A percentile compares a stretch with the other conserved stretches of the same genome.
Evolutionary conservation across 352 stramenopile genomes (phyloP).

Genomic region (Phytophthora brassicae): DNA sequence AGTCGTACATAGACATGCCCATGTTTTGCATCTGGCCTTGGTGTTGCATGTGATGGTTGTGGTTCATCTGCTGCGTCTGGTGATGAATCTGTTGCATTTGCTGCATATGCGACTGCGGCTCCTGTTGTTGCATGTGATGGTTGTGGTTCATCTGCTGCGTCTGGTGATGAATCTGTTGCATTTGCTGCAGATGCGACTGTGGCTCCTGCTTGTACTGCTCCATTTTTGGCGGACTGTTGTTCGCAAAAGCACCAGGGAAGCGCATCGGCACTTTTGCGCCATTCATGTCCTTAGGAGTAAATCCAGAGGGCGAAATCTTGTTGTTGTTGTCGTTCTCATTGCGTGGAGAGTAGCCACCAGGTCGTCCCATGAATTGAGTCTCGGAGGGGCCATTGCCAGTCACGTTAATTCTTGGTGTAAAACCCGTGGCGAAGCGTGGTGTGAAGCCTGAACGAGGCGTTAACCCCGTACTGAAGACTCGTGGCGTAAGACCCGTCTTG

Average conservation of each 20-base stretch:
- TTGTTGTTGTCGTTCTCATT: conserved; percentile 41
- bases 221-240: conserved; percentile 64
- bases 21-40: conserved; percentile 58
- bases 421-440: conserved; percentile 75
- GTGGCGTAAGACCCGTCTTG: conserved; percentile 82
- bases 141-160: conserved; percentile 55
- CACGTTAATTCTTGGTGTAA: conserved; percentile 72
- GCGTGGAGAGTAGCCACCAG: conserved; percentile 61
- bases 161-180: conserved; percentile 58
- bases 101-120: conserved; percentile 39
- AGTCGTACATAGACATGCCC: conserved; percentile 86
- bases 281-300: conserved; percentile 77
- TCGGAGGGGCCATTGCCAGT: conserved; percentile 43
- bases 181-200: conserved; percentile 43
- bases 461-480: conserved; percentile 78
- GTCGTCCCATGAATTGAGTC: conserved; percentile 40
- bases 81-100: conserved; percentile 50
- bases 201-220: conserved; percentile 50
- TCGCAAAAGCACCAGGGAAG: conserved; percentile 59
- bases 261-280: conserved; percentile 76
- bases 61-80: conserved; percentile 41
- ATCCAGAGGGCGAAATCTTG: conserved; percentile 81
- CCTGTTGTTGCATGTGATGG: too few species aligned
- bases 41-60: too few species aligned
- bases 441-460: conserved; percentile 84